Conservation (phyloP, 2,329 filamentous ascomycete species). For the Colletotrichum somersetense region DNA sequence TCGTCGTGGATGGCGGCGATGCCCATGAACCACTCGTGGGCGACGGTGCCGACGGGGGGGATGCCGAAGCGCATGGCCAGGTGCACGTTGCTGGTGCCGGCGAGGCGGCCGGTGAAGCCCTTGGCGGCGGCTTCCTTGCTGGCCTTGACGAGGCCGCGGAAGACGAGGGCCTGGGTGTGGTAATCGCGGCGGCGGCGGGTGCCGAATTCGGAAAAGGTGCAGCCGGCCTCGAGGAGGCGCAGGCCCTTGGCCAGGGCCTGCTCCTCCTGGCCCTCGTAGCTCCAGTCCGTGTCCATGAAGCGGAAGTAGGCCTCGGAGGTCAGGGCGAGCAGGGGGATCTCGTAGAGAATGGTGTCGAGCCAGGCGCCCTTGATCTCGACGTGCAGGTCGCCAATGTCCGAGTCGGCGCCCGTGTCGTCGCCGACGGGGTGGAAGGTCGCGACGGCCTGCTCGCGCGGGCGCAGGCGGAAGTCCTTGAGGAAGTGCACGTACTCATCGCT, state of each 20-base stretch:
- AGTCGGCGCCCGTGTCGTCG: constrained; percentile 70
- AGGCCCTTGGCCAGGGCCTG: constrained; percentile 86
- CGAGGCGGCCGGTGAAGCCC: constrained; percentile 78
- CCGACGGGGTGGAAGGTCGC: constrained; percentile 72
- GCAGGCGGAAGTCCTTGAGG: constrained; percentile 83
- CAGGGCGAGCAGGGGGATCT: constrained; percentile 92
- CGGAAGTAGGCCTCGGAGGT: constrained; percentile 98
- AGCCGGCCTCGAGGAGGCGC: constrained; percentile 82
- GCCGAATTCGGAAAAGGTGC: constrained; percentile 93
- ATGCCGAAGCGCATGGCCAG: constrained; percentile 94
- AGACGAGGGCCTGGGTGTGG: constrained; percentile 92
- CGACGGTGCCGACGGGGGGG: constrained; percentile 85
- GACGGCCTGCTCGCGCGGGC: constrained; percentile 83
- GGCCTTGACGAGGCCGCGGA: constrained; percentile 86
- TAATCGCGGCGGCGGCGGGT: constrained; percentile 91
- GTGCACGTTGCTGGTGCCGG: constrained; percentile 96
- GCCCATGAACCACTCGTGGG: constrained; percentile 99
- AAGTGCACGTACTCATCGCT: constrained; percentile 82
- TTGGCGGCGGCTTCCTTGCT: constrained; percentile 76
- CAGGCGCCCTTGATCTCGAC: constrained; percentile 85
- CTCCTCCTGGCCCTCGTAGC: constrained; percentile 86
- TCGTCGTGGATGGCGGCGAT: constrained; percentile 91
- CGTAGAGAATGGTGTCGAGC: constrained; percentile 97
- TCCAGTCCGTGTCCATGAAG: constrained; percentile 95
- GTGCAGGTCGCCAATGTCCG: constrained; percentile 79